phyloP scores from a whole-genome alignment of 1,284 basidiomycete genomes.

The Melampsora abietis-canadensis region DNA sequence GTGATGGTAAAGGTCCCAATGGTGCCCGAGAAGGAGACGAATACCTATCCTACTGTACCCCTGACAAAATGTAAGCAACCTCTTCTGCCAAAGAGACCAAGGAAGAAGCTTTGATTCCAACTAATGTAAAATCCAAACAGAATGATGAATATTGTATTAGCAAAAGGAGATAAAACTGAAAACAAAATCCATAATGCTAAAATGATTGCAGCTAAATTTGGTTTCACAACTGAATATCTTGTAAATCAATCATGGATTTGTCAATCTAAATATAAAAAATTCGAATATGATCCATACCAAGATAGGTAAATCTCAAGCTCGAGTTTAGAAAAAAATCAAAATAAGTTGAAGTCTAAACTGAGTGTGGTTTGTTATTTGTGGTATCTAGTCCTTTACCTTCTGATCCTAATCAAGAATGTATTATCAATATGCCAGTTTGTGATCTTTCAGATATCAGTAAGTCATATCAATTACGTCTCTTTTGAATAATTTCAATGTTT shows the following conservation, averaged over 20 bases:
- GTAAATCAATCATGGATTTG: slow-evolving; percentile 41
- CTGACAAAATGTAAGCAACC: slow-evolving; percentile 40
- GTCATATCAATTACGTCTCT: background rate
- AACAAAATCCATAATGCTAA: slow-evolving; percentile 38
- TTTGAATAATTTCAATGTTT: background rate
- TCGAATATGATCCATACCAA: slow-evolving; percentile 15
- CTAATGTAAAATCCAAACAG: no score
- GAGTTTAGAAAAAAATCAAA: no score
- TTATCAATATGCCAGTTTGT: slow-evolving; percentile 35
- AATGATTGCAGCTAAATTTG: slow-evolving; percentile 33
- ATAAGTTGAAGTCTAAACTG: no score
- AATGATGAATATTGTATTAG: slow-evolving; percentile 42
- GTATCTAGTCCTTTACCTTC: slow-evolving; percentile 20
- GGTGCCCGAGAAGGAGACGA: slow-evolving; percentile 17
- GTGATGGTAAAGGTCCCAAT: slow-evolving; percentile 28
- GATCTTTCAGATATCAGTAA: slow-evolving; percentile 29
- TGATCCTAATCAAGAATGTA: slow-evolving; percentile 26
- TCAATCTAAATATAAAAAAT: slow-evolving; percentile 18
- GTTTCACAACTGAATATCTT: slow-evolving; percentile 39
- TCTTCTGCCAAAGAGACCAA: no score
- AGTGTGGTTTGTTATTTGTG: background rate
- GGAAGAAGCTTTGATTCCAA: no score
- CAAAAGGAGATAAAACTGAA: slow-evolving; percentile 23
- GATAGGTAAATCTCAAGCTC: slow-evolving; percentile 2
- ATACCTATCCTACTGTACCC: slow-evolving; percentile 16